Evolutionary conservation across 2,329 filamentous ascomycete genomes (phyloP), one percentile per base, ranked within the genome.

Genomic region (Colletotrichum chrysophilum): DNA sequence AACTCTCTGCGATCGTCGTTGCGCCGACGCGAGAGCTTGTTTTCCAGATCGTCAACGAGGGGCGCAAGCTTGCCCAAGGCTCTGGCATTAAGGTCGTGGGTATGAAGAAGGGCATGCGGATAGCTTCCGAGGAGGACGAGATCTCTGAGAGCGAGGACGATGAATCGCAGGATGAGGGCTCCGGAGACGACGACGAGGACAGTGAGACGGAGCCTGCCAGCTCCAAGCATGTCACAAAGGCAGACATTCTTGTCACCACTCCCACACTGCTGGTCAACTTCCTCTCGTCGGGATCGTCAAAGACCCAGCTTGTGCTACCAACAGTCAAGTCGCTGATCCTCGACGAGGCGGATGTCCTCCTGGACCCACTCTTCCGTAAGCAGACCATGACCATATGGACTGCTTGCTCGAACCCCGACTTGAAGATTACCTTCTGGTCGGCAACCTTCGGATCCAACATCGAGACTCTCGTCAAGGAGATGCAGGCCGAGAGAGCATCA

Each of bases 371-470:
- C 7, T 99, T 99, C 87, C 91, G 94, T 73, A 94, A 97, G 26
- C 96, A 98, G 83, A 98, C 96, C 0, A 88, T 97, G 48, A 90
- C 91, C 5, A 93, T 98, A 77, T 98, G 96, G 96, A 91, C 91
- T 56, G 91, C 94, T 4, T 96, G 96, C 83, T 92, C 88, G 4
- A 93, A 93, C 78, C 88, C 91, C 4, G 85, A 89, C n/a, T 87
- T 98, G 10, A 91, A 93, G 28, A 89, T 95, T 5, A 95, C 94
- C 12, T 93, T 98, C 76, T 99, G 96, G 96, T 98, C 97, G 16
- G 97, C 97, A 16, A 99, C 97, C 0, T 98, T 99, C 93, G 95
- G 95, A 5, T 98, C 96, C 18, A 97, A 94, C 79, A 94, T 98
- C 56, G 97, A 99, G 86, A 89, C 93, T 24, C 88, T 98, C 9